Percentiles rank a stretch among this genome's conserved stretches.
phyloP scores from a whole-genome alignment of 2,329 filamentous ascomycete genomes.

The Lachnellula willkommii region DNA sequence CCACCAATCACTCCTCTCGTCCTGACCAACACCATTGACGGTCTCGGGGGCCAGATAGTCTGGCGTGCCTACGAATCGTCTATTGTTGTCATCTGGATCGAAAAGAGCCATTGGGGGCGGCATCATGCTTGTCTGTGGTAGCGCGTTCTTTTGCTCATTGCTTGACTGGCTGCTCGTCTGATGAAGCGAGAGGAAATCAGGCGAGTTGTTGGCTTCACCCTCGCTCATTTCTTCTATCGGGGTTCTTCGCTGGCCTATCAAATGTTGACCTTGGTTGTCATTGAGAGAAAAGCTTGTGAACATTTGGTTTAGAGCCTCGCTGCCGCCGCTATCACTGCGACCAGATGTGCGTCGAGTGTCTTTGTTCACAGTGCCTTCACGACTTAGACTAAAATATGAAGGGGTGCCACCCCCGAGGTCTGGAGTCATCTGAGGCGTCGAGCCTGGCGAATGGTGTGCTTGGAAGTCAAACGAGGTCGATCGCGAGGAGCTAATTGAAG shows the following conservation, averaged over 20 bases:
- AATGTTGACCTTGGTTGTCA: conserved; percentile 44
- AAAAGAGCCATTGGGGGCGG: conserved; percentile 91
- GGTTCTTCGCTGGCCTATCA: conserved; percentile 43
- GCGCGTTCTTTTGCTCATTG: conserved; percentile 49
- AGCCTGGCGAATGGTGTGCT: conserved; percentile 68
- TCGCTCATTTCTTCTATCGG: conserved; percentile 72
- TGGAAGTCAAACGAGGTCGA: conserved; percentile 92
- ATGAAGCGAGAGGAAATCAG: conserved; percentile 67
- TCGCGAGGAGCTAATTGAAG: conserved; percentile 82
- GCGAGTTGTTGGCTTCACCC: conserved; percentile 66
- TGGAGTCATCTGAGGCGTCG: conserved; percentile 83
- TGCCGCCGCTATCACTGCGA: conserved; percentile 87
- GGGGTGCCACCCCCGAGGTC: conserved; percentile 68
- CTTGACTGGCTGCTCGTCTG: conserved; percentile 37
- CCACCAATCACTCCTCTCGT: conserved; percentile 99
- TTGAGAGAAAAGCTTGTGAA: conserved; percentile 73
- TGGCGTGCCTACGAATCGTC: conserved; percentile 91
- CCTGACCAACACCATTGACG: conserved; percentile 89
- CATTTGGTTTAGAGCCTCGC: conserved; percentile 77
- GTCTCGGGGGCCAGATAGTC: conserved; percentile 97
- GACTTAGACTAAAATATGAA: conserved; percentile 82
- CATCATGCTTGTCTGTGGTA: conserved; percentile 67
- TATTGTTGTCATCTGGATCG: conserved; percentile 87
- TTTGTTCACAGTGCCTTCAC: conserved; percentile 49
- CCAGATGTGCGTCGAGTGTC: conserved; percentile 70